Evolutionary conservation across 495 filamentous ascomycete species (phyloP).

Genomic region (Pyrenopolyporus hunteri): DNA sequence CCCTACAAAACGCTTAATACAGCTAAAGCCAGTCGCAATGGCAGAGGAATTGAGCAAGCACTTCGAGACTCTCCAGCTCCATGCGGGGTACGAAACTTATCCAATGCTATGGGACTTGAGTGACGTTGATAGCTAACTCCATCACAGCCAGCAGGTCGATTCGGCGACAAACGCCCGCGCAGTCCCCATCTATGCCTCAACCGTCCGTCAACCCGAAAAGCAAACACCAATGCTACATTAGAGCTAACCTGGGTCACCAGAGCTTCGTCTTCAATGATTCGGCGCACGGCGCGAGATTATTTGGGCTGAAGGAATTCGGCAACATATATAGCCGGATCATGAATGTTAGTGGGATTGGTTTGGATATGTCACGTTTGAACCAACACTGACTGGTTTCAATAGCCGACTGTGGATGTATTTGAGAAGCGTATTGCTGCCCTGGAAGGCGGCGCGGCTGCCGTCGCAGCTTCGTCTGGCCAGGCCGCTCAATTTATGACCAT

Average conservation of each 20-base stretch:
- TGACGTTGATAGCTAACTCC: constrained; percentile 21
- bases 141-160: constrained; percentile 77
- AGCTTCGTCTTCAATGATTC: constrained; percentile 96
- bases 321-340: constrained; percentile 99
- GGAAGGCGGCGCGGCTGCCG: constrained; percentile 89
- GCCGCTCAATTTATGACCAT: constrained; percentile 95
- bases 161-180: constrained; percentile 86
- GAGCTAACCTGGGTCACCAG: constrained; percentile 48
- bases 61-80: constrained; percentile 96
- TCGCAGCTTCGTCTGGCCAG: constrained; percentile 90
- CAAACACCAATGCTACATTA: not conserved
- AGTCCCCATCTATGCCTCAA: constrained; percentile 95
- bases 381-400: constrained; percentile 14
- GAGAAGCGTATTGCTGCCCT: constrained; percentile 97
- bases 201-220: constrained; percentile 57
- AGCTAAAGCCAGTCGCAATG: constrained; percentile 22
- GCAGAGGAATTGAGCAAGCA: constrained; percentile 51
- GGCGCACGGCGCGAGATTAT: constrained; percentile 93
- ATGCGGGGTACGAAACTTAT: constrained; percentile 75
- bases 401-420: constrained; percentile 97
- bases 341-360: constrained; percentile 63
- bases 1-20: not conserved
- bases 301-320: constrained; percentile 96
- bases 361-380: not conserved
- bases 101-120: not conserved